phyloP scores from a whole-genome alignment of 2,329 filamentous ascomycete genomes.

The Beauveria medogensis region DNA sequence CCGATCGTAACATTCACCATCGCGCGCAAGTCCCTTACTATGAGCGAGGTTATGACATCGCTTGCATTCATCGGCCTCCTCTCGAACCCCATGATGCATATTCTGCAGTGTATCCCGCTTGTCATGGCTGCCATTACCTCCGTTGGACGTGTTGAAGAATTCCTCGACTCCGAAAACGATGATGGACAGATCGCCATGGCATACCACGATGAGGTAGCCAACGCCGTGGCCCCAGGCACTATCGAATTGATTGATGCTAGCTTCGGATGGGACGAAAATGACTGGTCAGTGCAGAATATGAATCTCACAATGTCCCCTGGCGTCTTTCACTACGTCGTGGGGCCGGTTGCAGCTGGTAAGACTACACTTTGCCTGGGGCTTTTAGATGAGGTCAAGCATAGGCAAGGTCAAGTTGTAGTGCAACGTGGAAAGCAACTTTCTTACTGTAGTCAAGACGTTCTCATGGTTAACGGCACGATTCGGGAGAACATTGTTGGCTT shows the following conservation, averaged over 20 bases:
- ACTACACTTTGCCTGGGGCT: slow-evolving; percentile 5
- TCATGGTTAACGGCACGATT: slow-evolving; percentile 18
- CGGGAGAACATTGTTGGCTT: slow-evolving; percentile 19
- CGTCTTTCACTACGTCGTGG: not conserved
- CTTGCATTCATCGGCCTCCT: slow-evolving; percentile 23
- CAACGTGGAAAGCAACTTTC: not conserved
- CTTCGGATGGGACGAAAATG: not conserved
- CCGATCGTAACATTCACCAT: slow-evolving; percentile 25
- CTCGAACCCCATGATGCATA: slow-evolving; percentile 16
- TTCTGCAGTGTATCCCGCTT: slow-evolving; percentile 4
- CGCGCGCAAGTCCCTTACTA: slow-evolving; percentile 16
- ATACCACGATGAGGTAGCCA: not conserved
- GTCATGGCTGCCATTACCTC: slow-evolving; percentile 1
- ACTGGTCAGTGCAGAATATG: not conserved
- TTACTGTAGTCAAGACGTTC: slow-evolving; percentile 20
- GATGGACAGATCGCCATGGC: not conserved
- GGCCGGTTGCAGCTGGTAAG: slow-evolving; percentile 28
- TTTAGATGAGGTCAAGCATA: not conserved
- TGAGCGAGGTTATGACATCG: slow-evolving; percentile 21
- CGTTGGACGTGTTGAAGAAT: not conserved
- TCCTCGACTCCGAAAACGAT: not conserved
- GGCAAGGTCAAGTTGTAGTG: not conserved
- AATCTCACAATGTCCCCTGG: not conserved
- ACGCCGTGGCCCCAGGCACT: not conserved
- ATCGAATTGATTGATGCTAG: not conserved